Base-by-base conservation (phyloP, 2,329 filamentous ascomycete species). In the Delphinella strobiligena region DNA sequence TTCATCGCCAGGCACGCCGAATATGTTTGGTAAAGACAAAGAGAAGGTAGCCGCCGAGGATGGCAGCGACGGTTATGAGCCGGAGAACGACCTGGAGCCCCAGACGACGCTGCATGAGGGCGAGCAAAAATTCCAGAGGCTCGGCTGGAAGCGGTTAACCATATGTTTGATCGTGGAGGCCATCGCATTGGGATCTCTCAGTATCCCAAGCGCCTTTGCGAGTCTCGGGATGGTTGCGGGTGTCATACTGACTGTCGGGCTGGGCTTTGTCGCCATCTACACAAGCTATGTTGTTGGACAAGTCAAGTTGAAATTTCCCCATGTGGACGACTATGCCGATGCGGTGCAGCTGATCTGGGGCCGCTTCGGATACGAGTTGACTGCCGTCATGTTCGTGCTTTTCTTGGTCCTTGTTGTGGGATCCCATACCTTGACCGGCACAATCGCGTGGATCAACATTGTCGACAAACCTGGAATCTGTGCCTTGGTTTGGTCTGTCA, bases 241-340 rank as follows among this genome's bases (percentile, higher is more conserved):
- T 24, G 56, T 77, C 5, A 64, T 79, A 39, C 56, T 76, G 27
- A 67, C 74, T 34, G 45, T 75, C 37, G 56, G 62, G 9, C 59
- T 80, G 3, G 75, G 75, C 17, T 38, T 73, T 14, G 53, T 79
- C 11, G 67, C 76, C 11, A 75, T 71, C 34, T 80, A 79, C 53
- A 78, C 74, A 3, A 72, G 72, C 40, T 75, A 71, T 50, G 65
- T 78, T 4, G 68, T 79, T 35, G 74, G 74, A 5, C 71, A 78
- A 49, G 77, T 79, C 58, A 75, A 74, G 50, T 55, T 68, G 39
- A 59, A 54, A 32, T 68, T 71, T 50, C 63, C 63, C 3, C 49
- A 61, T 10, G 49, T 66, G 22, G 52, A 56, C 46, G 59, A 66
- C 49, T 67, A 67, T 46, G 57, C 63, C 18, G 64, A 67, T 45